Conservation (phyloP, 768 basidiomycete genomes). For the Phlegmacium glaucopus region DNA sequence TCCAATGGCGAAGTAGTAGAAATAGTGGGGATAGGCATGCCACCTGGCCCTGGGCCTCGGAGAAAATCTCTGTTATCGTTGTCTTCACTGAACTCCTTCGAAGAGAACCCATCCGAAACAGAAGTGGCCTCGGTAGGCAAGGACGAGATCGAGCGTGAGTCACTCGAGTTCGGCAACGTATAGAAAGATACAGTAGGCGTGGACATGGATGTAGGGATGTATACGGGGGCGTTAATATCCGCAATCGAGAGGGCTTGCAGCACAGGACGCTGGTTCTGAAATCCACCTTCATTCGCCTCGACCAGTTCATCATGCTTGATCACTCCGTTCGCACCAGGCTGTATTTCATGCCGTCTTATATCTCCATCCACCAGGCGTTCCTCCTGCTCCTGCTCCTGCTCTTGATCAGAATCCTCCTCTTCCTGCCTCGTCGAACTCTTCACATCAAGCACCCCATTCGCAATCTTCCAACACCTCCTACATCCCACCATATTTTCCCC, state of each 20-base stretch:
- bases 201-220: slow-evolving; percentile 37
- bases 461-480: slow-evolving; percentile 90
- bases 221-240: slow-evolving; percentile 9
- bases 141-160: slow-evolving; percentile 36
- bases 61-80: slow-evolving; percentile 1
- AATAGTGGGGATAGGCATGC: slow-evolving; percentile 51
- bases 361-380: slow-evolving; percentile 9
- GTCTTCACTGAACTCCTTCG: neutral
- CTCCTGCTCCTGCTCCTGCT: slow-evolving; percentile 21
- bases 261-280: neutral
- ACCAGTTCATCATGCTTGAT: neutral
- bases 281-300: neutral
- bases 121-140: slow-evolving; percentile 29
- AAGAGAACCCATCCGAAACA: slow-evolving; percentile 10
- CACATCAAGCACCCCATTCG: slow-evolving; percentile 47
- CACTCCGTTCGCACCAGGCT: neutral
- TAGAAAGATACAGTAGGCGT: slow-evolving; percentile 36
- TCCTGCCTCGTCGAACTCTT: slow-evolving; percentile 24
- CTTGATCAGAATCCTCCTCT: slow-evolving; percentile 29
- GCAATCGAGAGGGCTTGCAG: slow-evolving; percentile 2
- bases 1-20: slow-evolving; percentile 40
- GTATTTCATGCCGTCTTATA: neutral
- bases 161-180: slow-evolving; percentile 22
- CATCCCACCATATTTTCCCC: slow-evolving; percentile 96
- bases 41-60: slow-evolving; percentile 29